Evolutionary conservation across 192 early-diverging fungal genomes (phyloP).

Genomic region (Cladochytrium replicatum): DNA sequence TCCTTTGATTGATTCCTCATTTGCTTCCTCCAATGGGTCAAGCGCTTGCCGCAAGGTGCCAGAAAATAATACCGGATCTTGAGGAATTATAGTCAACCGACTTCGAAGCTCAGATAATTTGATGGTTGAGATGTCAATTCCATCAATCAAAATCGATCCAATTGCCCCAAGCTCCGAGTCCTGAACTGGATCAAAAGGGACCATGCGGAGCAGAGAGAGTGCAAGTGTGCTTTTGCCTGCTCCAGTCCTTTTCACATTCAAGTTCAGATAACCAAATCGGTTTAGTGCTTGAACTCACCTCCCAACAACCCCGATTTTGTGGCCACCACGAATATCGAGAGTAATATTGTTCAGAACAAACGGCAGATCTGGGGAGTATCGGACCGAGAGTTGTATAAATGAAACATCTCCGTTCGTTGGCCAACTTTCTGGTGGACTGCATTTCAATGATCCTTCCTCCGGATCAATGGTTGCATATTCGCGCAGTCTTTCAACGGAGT

Average conservation of each 20-base stretch:
- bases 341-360: conserved; percentile 60
- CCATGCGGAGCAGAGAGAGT: conserved; percentile 65
- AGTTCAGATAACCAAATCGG: not conserved
- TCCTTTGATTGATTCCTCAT: conserved; percentile 52
- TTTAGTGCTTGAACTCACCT: no score
- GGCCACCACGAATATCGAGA: conserved; percentile 51
- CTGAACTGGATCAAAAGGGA: conserved; percentile 55
- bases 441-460: conserved; percentile 50
- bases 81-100: conserved; percentile 71
- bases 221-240: conserved; percentile 75
- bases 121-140: conserved; percentile 55
- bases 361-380: conserved; percentile 60
- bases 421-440: conserved; percentile 44
- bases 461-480: conserved; percentile 72
- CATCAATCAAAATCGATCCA: conserved; percentile 64
- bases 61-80: conserved; percentile 54
- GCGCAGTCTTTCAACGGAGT: conserved; percentile 75
- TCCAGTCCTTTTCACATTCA: no score
- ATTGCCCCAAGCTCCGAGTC: conserved; percentile 33
- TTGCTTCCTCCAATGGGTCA: conserved; percentile 37
- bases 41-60: conserved; percentile 48
- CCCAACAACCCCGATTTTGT: conserved; percentile 52
- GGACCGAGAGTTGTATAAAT: conserved; percentile 54
- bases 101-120: conserved; percentile 64
- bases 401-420: conserved; percentile 59